phyloP scores from a whole-genome alignment of 2,329 filamentous ascomycete genomes.

The Stachybotrys elegans region DNA sequence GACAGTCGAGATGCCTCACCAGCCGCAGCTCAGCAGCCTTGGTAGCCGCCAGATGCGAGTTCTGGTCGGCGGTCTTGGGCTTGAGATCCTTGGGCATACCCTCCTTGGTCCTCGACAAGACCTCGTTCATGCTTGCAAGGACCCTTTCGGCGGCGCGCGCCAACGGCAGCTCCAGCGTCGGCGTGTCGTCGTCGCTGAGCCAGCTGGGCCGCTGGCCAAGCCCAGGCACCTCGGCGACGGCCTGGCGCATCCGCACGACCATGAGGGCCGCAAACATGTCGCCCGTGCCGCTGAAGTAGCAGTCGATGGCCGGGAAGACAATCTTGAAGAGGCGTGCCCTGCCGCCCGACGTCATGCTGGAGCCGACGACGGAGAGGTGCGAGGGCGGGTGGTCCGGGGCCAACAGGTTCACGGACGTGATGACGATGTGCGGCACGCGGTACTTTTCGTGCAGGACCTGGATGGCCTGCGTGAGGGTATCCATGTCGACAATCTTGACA shows the following conservation, averaged over 20 bases:
- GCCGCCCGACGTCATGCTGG: slow-evolving; percentile 59
- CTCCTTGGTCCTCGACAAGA: slow-evolving; percentile 64
- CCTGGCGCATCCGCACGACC: slow-evolving; percentile 82
- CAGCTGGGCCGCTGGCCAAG: slow-evolving; percentile 59
- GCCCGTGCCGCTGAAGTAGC: slow-evolving; percentile 93
- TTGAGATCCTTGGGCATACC: slow-evolving; percentile 54
- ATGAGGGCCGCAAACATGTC: slow-evolving; percentile 98
- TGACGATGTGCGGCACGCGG: slow-evolving; percentile 79
- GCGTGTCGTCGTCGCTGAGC: slow-evolving; percentile 70
- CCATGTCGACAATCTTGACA: slow-evolving; percentile 74
- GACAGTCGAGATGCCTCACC: slow-evolving; percentile 65
- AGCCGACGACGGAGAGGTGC: slow-evolving; percentile 70
- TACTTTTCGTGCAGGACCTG: slow-evolving; percentile 71
- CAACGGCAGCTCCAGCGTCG: slow-evolving; percentile 68
- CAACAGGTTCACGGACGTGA: slow-evolving; percentile 78
- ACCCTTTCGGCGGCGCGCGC: slow-evolving; percentile 82
- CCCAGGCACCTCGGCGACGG: slow-evolving; percentile 44
- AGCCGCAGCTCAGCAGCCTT: slow-evolving; percentile 87
- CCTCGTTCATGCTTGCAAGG: slow-evolving; percentile 84
- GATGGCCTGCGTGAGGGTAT: slow-evolving; percentile 68
- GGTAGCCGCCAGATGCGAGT: slow-evolving; percentile 62
- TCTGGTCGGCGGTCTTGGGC: slow-evolving; percentile 43
- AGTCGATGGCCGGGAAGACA: slow-evolving; percentile 79
- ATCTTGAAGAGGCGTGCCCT: slow-evolving; percentile 82
- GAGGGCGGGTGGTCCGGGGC: slow-evolving; percentile 41